Conservation (phyloP, 75 land plant genomes). For the Isoetes taiwanensis region DNA sequence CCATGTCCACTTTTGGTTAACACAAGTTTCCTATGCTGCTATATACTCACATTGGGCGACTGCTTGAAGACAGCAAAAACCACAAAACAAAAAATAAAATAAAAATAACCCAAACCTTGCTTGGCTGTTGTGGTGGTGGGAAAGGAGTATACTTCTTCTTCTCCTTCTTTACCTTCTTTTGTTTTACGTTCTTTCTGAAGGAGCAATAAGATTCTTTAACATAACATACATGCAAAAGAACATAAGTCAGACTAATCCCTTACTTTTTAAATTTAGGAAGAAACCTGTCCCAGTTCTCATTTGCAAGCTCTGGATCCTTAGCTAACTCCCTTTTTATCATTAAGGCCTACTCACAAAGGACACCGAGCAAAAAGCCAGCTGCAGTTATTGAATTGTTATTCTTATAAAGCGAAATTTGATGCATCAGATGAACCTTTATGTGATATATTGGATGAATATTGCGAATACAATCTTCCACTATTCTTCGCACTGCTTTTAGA, state of each 20-base stretch:
- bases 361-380: too few relatives aligned
- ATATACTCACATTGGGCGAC: too few relatives aligned
- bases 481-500: constrained; percentile 65
- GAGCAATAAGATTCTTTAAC: too few relatives aligned
- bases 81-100: not conserved
- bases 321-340: constrained; percentile 80
- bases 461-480: constrained; percentile 83
- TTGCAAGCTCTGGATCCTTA: constrained; percentile 62
- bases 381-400: too few relatives aligned
- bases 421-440: constrained; percentile 50
- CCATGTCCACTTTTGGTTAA: too few relatives aligned
- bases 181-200: constrained; percentile 93
- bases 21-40: too few relatives aligned
- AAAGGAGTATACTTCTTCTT: constrained; percentile 96
- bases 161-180: constrained; percentile 73
- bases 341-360: constrained; percentile 41
- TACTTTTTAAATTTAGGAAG: constrained; percentile 95
- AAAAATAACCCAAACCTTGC: constrained; percentile 51
- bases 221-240: too few relatives aligned
- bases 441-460: constrained; percentile 87
- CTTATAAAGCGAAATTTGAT: not conserved
- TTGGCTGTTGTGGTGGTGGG: constrained; percentile 95
- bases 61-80: not conserved
- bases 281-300: constrained; percentile 93
- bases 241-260: constrained; percentile 1